Base-by-base conservation (phyloP, 768 basidiomycete species). In the Saitozyma podzolica region DNA sequence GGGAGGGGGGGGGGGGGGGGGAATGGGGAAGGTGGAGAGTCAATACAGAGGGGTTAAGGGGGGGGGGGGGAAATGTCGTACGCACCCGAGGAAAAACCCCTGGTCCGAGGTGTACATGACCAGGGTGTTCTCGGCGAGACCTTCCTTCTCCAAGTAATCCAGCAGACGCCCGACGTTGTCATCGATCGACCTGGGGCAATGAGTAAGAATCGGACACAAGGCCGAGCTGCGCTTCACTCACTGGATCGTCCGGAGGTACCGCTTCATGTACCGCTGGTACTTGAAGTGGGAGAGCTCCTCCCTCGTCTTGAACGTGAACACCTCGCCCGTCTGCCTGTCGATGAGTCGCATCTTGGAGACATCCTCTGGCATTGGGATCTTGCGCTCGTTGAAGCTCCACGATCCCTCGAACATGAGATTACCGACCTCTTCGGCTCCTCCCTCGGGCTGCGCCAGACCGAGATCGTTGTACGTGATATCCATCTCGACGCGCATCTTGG, bases 241-340 rank as follows among this genome's bases (percentile, higher is more conserved):
- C 59, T 61, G 69, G 40, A 70, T 64, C 8, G 54, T 57, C 14
- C 63, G 62, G 39, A 70, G 65, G 51, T 70, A 70, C 29, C 69
- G 58, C 54, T 70, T 66, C 69, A 70, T 67, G 66, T 70, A 70
- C 40, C 68, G 41, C 59, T 68, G 66, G 55, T 67, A 68, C 54
- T 70, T 70, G 59, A 64, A 70, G 41, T 62, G 13, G 7, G 62
- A 56, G 8, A 70, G 60, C 54, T 70, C 69, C 9, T 53, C 56
- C 56, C 61, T 54, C 8, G 66, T 70, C 52, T 67, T 61, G 66
- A 70, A 70, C 1, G 66, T 65, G 63, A 67, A 70, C 19, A 45
- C 50, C 43, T 70, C 63, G 16, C 63, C 66, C 16, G 69, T 70
- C n/a, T 63, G 17, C 19, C 43, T 57, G 47, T 65, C 63, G 48